Percentiles rank a stretch among this genome's conserved stretches.
These are phyloP conservation scores for Myxozyma mucilagina DNA, from an alignment of 805 yeast species.

Conservation along the genomic window DNA sequence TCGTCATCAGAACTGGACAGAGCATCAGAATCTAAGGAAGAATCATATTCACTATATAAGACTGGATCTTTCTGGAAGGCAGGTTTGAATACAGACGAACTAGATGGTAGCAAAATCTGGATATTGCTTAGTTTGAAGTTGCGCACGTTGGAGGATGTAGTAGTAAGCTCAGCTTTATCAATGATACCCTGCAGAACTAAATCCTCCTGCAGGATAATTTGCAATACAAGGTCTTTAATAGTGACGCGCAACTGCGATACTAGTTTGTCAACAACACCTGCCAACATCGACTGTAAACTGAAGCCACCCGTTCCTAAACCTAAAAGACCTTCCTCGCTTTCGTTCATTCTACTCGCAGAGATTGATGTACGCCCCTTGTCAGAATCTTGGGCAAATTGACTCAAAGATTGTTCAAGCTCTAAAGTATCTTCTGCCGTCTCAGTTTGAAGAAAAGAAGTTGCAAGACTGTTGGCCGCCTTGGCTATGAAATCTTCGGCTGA, in stretches of 20 bases:
- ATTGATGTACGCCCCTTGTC: not conserved
- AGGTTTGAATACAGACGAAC: slow-evolving; percentile 7
- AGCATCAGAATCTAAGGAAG: slow-evolving; percentile 30
- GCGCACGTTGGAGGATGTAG: slow-evolving; percentile 12
- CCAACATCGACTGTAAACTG: slow-evolving; percentile 33
- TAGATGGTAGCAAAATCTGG: slow-evolving; percentile 13
- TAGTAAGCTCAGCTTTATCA: slow-evolving; percentile 2
- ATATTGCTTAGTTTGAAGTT: slow-evolving; percentile 32
- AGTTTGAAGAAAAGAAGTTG: slow-evolving; percentile 50
- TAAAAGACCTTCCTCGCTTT: slow-evolving; percentile 26
- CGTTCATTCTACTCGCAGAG: slow-evolving; percentile 7
- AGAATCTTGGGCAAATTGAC: slow-evolving; percentile 16
- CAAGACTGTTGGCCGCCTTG: slow-evolving; percentile 73
- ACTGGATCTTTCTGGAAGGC: slow-evolving; percentile 1
- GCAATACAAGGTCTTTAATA: slow-evolving; percentile 25
- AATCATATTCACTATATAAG: slow-evolving; percentile 11
- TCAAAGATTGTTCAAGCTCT: slow-evolving; percentile 18
- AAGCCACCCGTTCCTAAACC: slow-evolving; percentile 41
- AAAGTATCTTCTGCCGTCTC: slow-evolving; percentile 35
- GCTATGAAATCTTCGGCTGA: slow-evolving; percentile 52
- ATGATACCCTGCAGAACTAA: slow-evolving; percentile 21
- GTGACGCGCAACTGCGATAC: slow-evolving; percentile 38
- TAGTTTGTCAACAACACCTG: slow-evolving; percentile 44
- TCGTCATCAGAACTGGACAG: slow-evolving; percentile 41
- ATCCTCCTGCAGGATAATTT: slow-evolving; percentile 2